phyloP scores from a whole-genome alignment of 2,329 filamentous ascomycete genomes.

The Paecilomyces sp. region DNA sequence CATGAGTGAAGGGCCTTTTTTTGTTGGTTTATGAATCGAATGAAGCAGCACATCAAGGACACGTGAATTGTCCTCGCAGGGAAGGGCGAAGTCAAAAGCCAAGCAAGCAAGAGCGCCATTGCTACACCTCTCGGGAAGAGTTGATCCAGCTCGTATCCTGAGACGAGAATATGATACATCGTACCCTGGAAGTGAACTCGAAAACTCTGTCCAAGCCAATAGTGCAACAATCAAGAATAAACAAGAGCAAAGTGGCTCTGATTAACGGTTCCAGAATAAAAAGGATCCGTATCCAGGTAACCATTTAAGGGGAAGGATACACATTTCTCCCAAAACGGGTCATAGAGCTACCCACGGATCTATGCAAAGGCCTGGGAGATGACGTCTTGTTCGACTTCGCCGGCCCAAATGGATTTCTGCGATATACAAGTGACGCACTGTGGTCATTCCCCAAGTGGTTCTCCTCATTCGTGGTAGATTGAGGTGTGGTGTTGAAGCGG shows the following conservation, averaged over 20 bases:
- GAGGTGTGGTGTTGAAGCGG: slow-evolving; percentile 5
- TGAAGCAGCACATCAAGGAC: too few relatives aligned
- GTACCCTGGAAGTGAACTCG: neutral
- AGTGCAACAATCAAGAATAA: neutral
- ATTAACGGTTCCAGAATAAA: neutral
- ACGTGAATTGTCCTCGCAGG: too few relatives aligned
- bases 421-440: slow-evolving; percentile 3
- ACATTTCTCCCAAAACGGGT: neutral
- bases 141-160: neutral
- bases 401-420: slow-evolving; percentile 8
- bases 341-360: neutral
- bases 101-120: neutral
- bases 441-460: slow-evolving; percentile 8
- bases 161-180: neutral
- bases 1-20: too few relatives aligned
- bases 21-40: too few relatives aligned
- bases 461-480: slow-evolving; percentile 6
- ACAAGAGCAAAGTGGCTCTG: neutral
- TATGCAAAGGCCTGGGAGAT: neutral
- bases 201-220: neutral
- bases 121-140: neutral
- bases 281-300: neutral
- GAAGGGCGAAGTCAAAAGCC: neutral
- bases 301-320: neutral
- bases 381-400: neutral